Evolutionary conservation across 495 filamentous ascomycete genomes (phyloP).

Genomic region (Tuber microsphaerosporum): DNA sequence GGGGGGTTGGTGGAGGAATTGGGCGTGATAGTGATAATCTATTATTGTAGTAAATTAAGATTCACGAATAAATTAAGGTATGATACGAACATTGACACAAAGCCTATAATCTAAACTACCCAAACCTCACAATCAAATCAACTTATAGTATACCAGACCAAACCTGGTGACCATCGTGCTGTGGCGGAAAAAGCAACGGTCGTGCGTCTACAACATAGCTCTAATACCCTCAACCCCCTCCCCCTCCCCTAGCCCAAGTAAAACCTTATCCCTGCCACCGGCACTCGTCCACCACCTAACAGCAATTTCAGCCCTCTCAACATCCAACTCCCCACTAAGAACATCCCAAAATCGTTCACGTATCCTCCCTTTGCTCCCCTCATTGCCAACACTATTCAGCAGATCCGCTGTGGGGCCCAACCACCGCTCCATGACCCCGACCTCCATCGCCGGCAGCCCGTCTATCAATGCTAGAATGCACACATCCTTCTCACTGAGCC

Average conservation of each 20-base stretch:
- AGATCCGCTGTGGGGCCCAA: constrained; percentile 64
- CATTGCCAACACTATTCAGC: constrained; percentile 56
- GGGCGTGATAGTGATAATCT: background rate
- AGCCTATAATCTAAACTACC: background rate
- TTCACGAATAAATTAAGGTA: background rate
- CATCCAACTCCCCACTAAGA: constrained; percentile 83
- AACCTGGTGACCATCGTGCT: background rate
- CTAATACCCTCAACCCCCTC: constrained; percentile 31
- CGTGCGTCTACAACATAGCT: constrained; percentile 23
- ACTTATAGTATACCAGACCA: background rate
- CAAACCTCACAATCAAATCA: background rate
- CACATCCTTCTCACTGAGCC: constrained; percentile 71
- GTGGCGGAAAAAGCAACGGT: background rate
- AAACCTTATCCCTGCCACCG: constrained; percentile 59
- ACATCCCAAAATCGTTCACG: constrained; percentile 78
- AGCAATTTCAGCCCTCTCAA: constrained; percentile 70
- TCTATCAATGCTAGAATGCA: constrained; percentile 76
- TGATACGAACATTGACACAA: background rate
- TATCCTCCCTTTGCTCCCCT: constrained; percentile 56
- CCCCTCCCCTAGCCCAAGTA: constrained; percentile 48
- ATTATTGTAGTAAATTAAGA: background rate
- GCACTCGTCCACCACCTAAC: constrained; percentile 79
- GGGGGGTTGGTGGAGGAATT: background rate
- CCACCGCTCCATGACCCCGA: constrained; percentile 68
- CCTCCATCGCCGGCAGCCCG: constrained; percentile 64